Evolutionary conservation across 2,329 filamentous ascomycete species (phyloP).

Genomic region (Penicillium thymicola): DNA sequence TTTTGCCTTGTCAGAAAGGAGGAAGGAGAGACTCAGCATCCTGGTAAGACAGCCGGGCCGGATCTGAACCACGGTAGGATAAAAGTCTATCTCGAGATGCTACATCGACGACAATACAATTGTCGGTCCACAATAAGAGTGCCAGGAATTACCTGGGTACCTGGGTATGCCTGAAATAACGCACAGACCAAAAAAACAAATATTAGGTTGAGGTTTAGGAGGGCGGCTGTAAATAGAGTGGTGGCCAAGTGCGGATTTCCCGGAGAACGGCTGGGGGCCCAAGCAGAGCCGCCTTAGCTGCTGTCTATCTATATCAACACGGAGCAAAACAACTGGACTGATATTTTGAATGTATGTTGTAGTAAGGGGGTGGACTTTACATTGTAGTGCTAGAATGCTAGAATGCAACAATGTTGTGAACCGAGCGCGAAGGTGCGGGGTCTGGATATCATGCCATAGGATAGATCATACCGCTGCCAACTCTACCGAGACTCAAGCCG

Average conservation of each 20-base stretch:
- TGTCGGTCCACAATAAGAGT: background rate
- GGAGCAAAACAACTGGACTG: background rate
- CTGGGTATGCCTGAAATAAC: background rate
- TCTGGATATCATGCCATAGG: background rate
- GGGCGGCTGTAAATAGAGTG: background rate
- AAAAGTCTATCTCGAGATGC: background rate
- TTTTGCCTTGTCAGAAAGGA: background rate
- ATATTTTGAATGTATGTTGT: background rate
- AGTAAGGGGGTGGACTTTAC: background rate
- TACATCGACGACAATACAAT: background rate
- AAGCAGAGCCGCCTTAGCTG: background rate
- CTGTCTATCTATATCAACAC: background rate
- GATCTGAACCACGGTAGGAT: constrained; percentile 4
- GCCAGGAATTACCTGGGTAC: too few species aligned
- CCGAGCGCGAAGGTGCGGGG: background rate
- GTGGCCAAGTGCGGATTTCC: background rate
- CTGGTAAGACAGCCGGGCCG: background rate
- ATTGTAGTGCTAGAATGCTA: background rate
- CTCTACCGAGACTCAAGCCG: background rate
- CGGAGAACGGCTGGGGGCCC: background rate
- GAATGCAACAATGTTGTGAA: background rate
- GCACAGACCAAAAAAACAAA: background rate
- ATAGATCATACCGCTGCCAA: background rate
- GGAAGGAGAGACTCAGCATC: background rate
- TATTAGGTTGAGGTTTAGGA: background rate